These are phyloP conservation scores for Leishmania aethiopica DNA, from an alignment of 208 protist species.

Conservation along the genomic window DNA sequence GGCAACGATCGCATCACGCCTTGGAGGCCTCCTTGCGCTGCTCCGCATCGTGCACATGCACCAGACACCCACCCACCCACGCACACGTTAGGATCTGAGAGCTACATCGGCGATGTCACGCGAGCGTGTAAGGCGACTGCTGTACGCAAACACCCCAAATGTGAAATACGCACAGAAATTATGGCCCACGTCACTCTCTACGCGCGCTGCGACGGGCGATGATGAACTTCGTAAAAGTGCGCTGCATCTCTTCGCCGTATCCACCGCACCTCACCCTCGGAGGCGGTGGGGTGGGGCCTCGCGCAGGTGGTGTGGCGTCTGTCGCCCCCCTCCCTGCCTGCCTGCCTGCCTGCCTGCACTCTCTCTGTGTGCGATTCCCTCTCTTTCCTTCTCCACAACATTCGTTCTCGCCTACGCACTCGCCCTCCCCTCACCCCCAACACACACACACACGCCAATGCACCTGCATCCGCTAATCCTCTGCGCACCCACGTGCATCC, in stretches of 20 bases:
- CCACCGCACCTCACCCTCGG: background rate
- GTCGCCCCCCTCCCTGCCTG: background rate
- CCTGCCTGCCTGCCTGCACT: no score
- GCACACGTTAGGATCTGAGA: background rate
- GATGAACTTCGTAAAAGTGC: background rate
- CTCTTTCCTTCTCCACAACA: background rate
- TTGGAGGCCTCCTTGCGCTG: background rate
- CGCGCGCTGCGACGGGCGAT: background rate
- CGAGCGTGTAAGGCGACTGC: background rate
- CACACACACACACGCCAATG: background rate
- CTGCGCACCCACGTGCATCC: background rate
- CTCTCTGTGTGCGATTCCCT: background rate
- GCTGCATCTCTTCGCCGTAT: background rate
- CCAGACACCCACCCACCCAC: background rate
- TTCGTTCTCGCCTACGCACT: background rate
- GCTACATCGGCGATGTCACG: background rate
- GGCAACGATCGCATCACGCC: background rate
- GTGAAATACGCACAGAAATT: background rate
- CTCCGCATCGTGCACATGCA: background rate
- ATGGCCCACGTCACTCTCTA: background rate
- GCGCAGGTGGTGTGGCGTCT: background rate
- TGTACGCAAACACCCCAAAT: background rate
- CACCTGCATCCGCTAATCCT: background rate
- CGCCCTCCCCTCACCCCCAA: background rate
- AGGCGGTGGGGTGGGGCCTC: background rate